Percentiles rank a stretch among this genome's conserved stretches.
Evolutionary conservation across 495 filamentous ascomycete species (phyloP).

Genomic region (Aspergillus affinis): DNA sequence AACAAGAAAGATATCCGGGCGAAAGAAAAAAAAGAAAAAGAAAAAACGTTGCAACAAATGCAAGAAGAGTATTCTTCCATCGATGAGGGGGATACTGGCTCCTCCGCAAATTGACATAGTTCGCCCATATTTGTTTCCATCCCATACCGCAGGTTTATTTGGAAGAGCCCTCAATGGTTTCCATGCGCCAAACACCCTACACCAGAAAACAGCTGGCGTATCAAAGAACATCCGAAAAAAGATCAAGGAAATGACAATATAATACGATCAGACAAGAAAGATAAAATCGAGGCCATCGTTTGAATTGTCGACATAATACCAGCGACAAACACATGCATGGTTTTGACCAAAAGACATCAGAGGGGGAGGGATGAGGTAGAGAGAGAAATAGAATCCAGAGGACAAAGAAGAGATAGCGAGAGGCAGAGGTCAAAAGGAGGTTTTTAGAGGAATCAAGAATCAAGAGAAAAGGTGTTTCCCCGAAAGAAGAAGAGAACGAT

Average conservation of each 20-base stretch:
- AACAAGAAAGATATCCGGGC: conserved; percentile 8
- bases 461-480: conserved; percentile 11
- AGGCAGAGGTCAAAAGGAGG: conserved; percentile 9
- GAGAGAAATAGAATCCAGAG: background rate
- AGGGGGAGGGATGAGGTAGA: background rate
- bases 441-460: conserved; percentile 11
- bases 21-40: background rate
- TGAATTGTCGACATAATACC: conserved; percentile 16
- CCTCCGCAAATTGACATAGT: conserved; percentile 8
- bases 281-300: conserved; percentile 10
- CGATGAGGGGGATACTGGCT: conserved; percentile 11
- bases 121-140: conserved; percentile 21
- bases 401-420: conserved; percentile 7
- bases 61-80: conserved; percentile 14
- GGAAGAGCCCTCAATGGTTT: conserved; percentile 18
- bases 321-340: conserved; percentile 25
- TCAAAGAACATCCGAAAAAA: conserved; percentile 21
- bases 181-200: conserved; percentile 29
- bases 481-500: conserved; percentile 4
- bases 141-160: conserved; percentile 20
- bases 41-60: conserved; percentile 9
- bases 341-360: conserved; percentile 9
- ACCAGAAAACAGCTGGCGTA: conserved; percentile 24
- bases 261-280: conserved; percentile 18
- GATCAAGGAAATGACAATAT: conserved; percentile 22